Conservation (phyloP, 371 early-diverging fungal genomes). For the Actinomucor elegans region DNA sequence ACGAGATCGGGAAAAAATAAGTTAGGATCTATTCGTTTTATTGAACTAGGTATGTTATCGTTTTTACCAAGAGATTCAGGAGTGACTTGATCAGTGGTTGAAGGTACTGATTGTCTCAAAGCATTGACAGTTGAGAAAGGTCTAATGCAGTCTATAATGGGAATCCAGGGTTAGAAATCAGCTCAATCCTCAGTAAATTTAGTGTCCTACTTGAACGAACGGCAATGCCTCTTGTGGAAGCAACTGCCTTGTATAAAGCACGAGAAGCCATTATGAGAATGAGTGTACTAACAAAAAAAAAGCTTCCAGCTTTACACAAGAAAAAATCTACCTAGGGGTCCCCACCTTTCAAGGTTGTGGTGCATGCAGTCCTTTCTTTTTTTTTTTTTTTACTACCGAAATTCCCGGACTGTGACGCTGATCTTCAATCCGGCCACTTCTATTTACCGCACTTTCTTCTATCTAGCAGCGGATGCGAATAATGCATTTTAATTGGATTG, state of each 20-base stretch:
- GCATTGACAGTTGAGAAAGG: constrained; percentile 14
- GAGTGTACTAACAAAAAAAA: not conserved
- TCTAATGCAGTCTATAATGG: constrained; percentile 8
- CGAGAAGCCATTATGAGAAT: constrained; percentile 16
- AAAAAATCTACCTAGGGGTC: constrained; percentile 11
- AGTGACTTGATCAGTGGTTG: constrained; percentile 4
- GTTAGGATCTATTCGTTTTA: not conserved
- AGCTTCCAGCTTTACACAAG: not conserved
- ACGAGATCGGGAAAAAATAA: too few relatives aligned
- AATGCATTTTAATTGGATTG: too few relatives aligned
- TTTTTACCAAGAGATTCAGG: constrained; percentile 22
- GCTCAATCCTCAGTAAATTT: not conserved
- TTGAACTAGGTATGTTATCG: not conserved
- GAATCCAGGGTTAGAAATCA: not conserved
- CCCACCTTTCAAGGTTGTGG: constrained; percentile 15
- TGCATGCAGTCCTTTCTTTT: too few relatives aligned
- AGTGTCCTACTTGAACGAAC: constrained; percentile 11
- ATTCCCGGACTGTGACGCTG: too few relatives aligned
- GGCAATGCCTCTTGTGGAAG: constrained; percentile 6
- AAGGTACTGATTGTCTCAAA: constrained; percentile 10
- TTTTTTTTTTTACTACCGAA: too few relatives aligned
- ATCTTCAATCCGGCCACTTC: too few relatives aligned
- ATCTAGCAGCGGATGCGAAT: too few relatives aligned
- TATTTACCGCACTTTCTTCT: too few relatives aligned
- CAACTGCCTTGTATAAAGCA: constrained; percentile 11